Base-by-base conservation (phyloP, 352 stramenopile species). In the Phytopythium helicoides region DNA sequence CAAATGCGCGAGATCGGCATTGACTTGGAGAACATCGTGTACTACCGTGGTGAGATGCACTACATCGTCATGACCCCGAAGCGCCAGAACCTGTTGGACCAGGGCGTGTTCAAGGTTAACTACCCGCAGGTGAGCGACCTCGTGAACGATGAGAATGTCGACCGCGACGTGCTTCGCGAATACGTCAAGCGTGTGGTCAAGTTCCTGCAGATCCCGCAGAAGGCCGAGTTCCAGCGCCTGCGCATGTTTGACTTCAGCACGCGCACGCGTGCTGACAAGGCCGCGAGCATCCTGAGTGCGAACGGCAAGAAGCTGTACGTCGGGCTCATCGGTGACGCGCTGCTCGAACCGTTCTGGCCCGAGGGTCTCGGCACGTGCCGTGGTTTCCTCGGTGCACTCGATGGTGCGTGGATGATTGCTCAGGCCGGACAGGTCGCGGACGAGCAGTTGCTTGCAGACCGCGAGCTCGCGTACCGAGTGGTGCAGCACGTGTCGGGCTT, bases 261-360 rank as follows among this genome's bases (percentile, higher is more conserved):
- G 28, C 81, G 81, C 35, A 89, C 79, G 33, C 81, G 84, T 15
- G 82, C 76, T 5, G 78, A 86, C 34, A 84, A 89, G 68, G 82
- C 82, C 8, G 78, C 77, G 8, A 89, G 74, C 55, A 71, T 92
- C 31, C 52, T 92, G 22, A 66, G 64, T 4, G 76, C 79, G 26
- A 64, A 74, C 2, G 73, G 73, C 61, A 87, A 86, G 71, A 92
- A 92, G 52, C 60, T 92, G 26, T 90, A 87, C 57, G 80, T 89
- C 25, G 80, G 81, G 0, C 60, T 91, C 22, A 85, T 94, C 22
- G 84, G 84, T 23, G 84, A 94, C 41, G 71, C 81, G 35, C 62
- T 94, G 34, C 86, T 94, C 45, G 84, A 94, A 57, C 84, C 84
- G 33, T 94, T 94, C 70, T 94, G 84, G 84, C 84, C 81, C 3